Base-by-base conservation (phyloP, 2,329 filamentous ascomycete genomes). In the Thermochaetoides dissita region DNA sequence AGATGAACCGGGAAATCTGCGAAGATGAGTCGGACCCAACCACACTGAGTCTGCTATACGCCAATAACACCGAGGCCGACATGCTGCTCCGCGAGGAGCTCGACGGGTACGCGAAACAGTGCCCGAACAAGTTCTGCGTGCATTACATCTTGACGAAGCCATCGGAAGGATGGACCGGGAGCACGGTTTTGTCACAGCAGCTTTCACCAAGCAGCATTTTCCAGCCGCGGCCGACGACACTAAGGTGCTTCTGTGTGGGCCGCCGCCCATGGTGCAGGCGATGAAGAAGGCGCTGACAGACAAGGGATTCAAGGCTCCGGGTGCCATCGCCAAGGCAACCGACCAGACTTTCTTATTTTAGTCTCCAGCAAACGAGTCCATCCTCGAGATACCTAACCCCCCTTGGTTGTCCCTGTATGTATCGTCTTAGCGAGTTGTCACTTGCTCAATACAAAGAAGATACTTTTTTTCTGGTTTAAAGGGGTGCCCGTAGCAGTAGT, bases 1-100 rank as follows among this genome's bases (percentile, higher is more conserved):
- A 80, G 52, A 57, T 81, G 6, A 77, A 80, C 51, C 69, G 74
- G 4, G 73, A 74, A 36, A 76, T 80, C 43, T 76, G 73, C 51
- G 74, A 79, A 51, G 70, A 79, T 41, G 61, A 68, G n/a, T 59
- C 57, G 6, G 77, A 81, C 46, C 63, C 61, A 1, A 80, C 77
- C 0, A 57, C 72, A 47, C 56, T 79, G 35, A 69, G 62, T 36
- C 59, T 81, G 5, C 56, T 81, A 30, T 79, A 77, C 46, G 76
- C 72, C 30, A 80, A 77, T 56, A 63, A 68, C 1, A 64, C 63
- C 0, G 73, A 77, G 49, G 63, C 62, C 2, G 77, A 81, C 47
- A 80, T 81, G 42, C 55, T 81, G 7, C 57, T 81, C 10, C 61
- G 72, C 0, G 48, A 63, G 1, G 65, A 79, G 51, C 65, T 81